Evolutionary conservation across 148 eudicot species (phyloP).

Genomic region (Vaccinium macrocarpon): DNA sequence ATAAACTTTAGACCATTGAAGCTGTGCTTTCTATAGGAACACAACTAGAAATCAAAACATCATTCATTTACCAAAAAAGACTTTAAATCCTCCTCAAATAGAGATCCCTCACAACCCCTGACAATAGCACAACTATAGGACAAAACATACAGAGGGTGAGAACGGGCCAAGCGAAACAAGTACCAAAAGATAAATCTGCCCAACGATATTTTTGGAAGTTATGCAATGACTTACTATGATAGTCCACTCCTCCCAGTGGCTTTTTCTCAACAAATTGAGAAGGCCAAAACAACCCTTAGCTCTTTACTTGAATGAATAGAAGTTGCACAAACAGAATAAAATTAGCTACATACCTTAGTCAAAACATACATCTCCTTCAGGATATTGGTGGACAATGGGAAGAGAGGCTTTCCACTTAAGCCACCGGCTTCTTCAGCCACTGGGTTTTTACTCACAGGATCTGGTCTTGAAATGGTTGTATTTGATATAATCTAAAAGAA

Average conservation of each 20-base stretch:
- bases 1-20: not conserved
- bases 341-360: constrained; percentile 61
- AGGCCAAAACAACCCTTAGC: not conserved
- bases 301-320: not conserved
- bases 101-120: not conserved
- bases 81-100: not conserved
- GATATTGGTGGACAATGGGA: constrained; percentile 65
- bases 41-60: not conserved
- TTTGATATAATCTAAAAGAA: constrained; percentile 82
- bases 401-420: constrained; percentile 96
- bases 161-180: not conserved
- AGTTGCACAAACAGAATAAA: not conserved
- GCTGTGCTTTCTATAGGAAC: not conserved
- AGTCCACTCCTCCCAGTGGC: not conserved
- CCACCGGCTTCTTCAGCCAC: constrained; percentile 80
- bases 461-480: constrained; percentile 95
- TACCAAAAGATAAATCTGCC: not conserved
- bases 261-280: not conserved
- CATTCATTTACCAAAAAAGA: not conserved
- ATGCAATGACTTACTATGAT: not conserved
- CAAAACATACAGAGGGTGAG: too few relatives aligned
- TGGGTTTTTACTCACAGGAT: constrained; percentile 50
- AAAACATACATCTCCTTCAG: constrained; percentile 85
- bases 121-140: not conserved
- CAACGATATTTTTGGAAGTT: not conserved